Evolutionary conservation across 306 rosid species (phyloP).

Genomic region (Rosa chinensis): DNA sequence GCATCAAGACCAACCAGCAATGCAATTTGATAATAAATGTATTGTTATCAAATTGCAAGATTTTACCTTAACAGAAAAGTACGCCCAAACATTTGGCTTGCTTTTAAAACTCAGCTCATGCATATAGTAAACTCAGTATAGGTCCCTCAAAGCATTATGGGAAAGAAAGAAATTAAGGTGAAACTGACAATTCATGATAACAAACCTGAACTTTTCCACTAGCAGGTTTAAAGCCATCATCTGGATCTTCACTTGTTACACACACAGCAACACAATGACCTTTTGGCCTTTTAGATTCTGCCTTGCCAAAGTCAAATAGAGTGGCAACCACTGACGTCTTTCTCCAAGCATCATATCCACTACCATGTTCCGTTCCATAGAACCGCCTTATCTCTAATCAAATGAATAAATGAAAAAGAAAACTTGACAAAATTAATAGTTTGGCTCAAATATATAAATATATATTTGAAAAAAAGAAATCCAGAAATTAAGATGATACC

Average conservation of each 20-base stretch:
- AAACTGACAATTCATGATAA: constrained; percentile 20
- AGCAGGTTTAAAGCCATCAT: constrained; percentile 98
- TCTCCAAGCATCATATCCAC: constrained; percentile 95
- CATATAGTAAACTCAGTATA: constrained; percentile 29
- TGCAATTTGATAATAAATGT: too few species aligned
- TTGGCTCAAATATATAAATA: constrained; percentile 1
- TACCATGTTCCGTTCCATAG: constrained; percentile 91
- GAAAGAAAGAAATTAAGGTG: constrained; percentile 20
- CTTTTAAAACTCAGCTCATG: constrained; percentile 99
- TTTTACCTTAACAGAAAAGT: constrained; percentile 96
- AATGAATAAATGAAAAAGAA: constrained; percentile 28
- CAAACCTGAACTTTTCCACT: constrained; percentile 97
- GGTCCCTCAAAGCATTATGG: constrained; percentile 14
- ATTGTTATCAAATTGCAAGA: constrained; percentile 18
- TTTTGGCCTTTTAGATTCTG: constrained; percentile 78
- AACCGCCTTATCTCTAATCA: constrained; percentile 85
- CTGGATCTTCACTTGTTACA: constrained; percentile 98
- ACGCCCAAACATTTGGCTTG: constrained; percentile 99
- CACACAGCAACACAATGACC: constrained; percentile 99
- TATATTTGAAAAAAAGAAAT: constrained; percentile 29
- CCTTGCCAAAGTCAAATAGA: constrained; percentile 88
- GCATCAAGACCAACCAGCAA: too few species aligned
- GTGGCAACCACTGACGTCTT: constrained; percentile 74
- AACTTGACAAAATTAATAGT: constrained; percentile 19
- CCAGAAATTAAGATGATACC: constrained; percentile 45